Evolutionary conservation across 2,329 filamentous ascomycete species (phyloP).

Genomic region (Sporothrix schenckii): DNA sequence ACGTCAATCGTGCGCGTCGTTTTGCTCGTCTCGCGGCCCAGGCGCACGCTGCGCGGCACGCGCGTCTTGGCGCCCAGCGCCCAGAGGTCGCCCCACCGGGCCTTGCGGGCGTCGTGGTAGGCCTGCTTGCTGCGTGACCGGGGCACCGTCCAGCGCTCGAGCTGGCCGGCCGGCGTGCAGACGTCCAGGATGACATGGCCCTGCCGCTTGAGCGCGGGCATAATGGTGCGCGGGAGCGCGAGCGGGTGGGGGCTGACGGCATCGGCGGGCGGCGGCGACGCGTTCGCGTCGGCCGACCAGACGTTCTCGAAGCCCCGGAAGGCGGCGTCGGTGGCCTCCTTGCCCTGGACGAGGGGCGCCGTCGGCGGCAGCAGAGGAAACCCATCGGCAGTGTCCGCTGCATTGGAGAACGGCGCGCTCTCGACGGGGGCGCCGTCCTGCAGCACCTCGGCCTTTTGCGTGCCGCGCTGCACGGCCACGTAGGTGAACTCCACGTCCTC

Average conservation of each 20-base stretch:
- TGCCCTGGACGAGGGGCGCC: slow-evolving; percentile 49
- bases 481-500: slow-evolving; percentile 93
- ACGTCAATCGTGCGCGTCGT: not conserved
- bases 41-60: slow-evolving; percentile 60
- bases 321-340: slow-evolving; percentile 63
- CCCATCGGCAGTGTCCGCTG: no score
- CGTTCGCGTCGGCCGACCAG: not conserved
- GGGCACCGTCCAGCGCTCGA: slow-evolving; percentile 94
- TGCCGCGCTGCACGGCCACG: slow-evolving; percentile 77
- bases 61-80: slow-evolving; percentile 90
- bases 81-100: slow-evolving; percentile 92
- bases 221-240: slow-evolving; percentile 74
- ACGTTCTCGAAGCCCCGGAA: slow-evolving; percentile 49
- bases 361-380: not conserved
- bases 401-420: no score
- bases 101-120: slow-evolving; percentile 90
- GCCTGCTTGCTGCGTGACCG: slow-evolving; percentile 77
- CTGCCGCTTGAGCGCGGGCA: slow-evolving; percentile 81
- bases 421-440: not conserved
- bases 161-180: slow-evolving; percentile 80
- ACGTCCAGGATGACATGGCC: slow-evolving; percentile 89
- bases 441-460: not conserved
- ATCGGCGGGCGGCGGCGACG: slow-evolving; percentile 51
- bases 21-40: slow-evolving; percentile 40
- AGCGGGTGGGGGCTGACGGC: slow-evolving; percentile 56